Conservation (phyloP, 176 grass and related monocot species). For the Echinochloa phyllopogon region DNA sequence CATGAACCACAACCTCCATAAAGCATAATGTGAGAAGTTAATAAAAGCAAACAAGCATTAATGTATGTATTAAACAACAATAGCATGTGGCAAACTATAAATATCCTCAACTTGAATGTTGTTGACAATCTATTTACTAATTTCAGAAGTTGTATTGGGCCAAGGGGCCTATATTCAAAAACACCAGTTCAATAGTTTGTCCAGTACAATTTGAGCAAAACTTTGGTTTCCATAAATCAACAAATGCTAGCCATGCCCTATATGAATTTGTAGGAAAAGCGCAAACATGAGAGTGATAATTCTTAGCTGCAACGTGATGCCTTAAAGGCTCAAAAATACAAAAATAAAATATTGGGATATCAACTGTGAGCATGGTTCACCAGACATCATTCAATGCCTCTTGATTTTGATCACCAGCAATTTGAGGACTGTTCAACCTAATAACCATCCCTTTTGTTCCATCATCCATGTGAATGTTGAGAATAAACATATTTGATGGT, state of each 20-base stretch:
- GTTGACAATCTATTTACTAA: not conserved
- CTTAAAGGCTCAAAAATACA: not conserved
- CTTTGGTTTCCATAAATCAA: not conserved
- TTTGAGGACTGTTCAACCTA: constrained; percentile 3
- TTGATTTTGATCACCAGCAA: constrained; percentile 3
- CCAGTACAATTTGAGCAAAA: constrained; percentile 16
- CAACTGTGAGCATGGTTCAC: not conserved
- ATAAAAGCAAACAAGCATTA: not conserved
- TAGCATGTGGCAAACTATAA: not conserved
- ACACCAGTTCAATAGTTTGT: not conserved
- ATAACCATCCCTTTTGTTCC: not conserved
- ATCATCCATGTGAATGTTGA: not conserved
- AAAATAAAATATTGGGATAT: not conserved
- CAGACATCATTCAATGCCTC: not conserved
- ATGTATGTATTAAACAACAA: not conserved
- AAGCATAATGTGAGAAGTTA: constrained; percentile 24
- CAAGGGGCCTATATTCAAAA: not conserved
- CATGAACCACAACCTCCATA: constrained; percentile 92
- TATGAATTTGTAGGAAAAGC: not conserved
- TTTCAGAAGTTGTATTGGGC: not conserved
- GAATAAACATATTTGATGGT: constrained; percentile 28
- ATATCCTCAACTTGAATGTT: constrained; percentile 26
- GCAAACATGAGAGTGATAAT: not conserved
- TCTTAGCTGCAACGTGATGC: not conserved
- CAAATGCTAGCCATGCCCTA: not conserved